Percentiles rank a stretch among this genome's conserved stretches.
Conservation (phyloP, 495 filamentous ascomycete species). For the Clavariopsis aquatica region DNA sequence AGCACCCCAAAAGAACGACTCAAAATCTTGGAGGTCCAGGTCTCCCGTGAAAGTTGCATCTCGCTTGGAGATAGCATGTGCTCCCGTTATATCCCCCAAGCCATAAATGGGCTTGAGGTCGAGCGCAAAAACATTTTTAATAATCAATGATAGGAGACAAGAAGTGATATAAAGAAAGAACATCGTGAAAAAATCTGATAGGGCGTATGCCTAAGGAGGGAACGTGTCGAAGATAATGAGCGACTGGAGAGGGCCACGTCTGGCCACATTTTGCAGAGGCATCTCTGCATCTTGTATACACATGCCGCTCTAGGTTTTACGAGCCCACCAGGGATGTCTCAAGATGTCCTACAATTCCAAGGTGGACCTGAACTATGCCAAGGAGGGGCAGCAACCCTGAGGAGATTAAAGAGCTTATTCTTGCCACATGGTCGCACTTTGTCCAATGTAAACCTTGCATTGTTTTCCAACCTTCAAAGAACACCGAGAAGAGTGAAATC, state of each 20-base stretch:
- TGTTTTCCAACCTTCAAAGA: not conserved
- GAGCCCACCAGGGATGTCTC: not conserved
- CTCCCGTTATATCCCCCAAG: not conserved
- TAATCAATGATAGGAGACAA: not conserved
- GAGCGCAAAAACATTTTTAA: constrained; percentile 5
- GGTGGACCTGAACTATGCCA: constrained; percentile 20
- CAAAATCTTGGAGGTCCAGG: constrained; percentile 23
- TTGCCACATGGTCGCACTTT: not conserved
- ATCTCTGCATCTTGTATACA: constrained; percentile 11
- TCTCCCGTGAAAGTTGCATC: constrained; percentile 25
- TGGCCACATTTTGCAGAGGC: not conserved
- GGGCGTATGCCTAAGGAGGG: not conserved
- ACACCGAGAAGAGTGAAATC: constrained; percentile 8
- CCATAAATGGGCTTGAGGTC: constrained; percentile 10
- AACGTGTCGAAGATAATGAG: not conserved
- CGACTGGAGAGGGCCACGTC: not conserved
- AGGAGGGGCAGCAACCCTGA: constrained; percentile 8
- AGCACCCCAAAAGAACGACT: constrained; percentile 26
- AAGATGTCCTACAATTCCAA: constrained; percentile 6
- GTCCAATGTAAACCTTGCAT: constrained; percentile 7
- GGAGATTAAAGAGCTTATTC: constrained; percentile 32
- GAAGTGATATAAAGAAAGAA: constrained; percentile 2
- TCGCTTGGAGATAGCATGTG: constrained; percentile 6
- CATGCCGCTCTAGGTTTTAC: constrained; percentile 1
- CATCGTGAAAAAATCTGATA: not conserved